These are phyloP conservation scores for Chrysoporthe puriensis DNA, from an alignment of 2,329 filamentous ascomycete genomes.

Conservation along the genomic window DNA sequence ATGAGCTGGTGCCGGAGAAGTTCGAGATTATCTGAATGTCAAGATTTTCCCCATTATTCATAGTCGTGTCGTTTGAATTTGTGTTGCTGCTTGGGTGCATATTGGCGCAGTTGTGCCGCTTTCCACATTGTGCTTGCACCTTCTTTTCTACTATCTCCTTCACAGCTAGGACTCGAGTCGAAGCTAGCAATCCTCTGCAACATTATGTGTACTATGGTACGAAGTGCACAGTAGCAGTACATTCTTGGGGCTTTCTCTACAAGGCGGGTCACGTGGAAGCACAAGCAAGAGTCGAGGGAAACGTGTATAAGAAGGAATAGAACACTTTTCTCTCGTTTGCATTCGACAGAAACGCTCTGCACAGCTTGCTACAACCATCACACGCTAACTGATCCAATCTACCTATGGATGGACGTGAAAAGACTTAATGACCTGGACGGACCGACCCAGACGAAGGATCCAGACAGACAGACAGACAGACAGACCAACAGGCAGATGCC, in stretches of 20 bases:
- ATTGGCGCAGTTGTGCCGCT: too few relatives aligned
- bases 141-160: too few relatives aligned
- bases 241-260: neutral
- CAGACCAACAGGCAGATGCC: neutral
- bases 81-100: too few relatives aligned
- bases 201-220: too few relatives aligned
- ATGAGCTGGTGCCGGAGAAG: neutral
- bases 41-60: too few relatives aligned
- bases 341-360: slow-evolving; percentile 25
- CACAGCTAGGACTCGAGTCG: too few relatives aligned
- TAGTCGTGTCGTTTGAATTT: too few relatives aligned
- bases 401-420: slow-evolving; percentile 18
- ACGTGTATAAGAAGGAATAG: slow-evolving; percentile 1
- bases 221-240: too few relatives aligned
- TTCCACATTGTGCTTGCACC: too few relatives aligned
- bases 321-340: slow-evolving; percentile 20
- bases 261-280: neutral
- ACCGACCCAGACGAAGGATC: neutral
- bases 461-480: slow-evolving; percentile 6
- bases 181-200: too few relatives aligned
- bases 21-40: neutral
- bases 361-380: slow-evolving; percentile 22
- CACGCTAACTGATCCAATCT: slow-evolving; percentile 20
- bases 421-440: slow-evolving; percentile 5
- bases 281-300: neutral